Evolutionary conservation across 768 basidiomycete genomes (phyloP).

Genomic region (Tephrocybe sp.): DNA sequence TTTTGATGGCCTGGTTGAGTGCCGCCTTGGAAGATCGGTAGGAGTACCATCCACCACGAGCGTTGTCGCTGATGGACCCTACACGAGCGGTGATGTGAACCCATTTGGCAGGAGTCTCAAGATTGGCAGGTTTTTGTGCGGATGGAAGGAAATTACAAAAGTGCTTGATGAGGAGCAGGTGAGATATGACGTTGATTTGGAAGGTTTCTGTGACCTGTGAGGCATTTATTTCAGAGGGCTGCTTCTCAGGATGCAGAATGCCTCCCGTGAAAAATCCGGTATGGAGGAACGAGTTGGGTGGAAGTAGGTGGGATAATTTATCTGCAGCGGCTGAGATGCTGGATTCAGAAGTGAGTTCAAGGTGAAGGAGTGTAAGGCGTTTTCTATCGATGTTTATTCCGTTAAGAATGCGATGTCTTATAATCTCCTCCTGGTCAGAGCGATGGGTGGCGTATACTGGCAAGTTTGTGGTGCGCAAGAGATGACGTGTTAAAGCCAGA

Average conservation of each 20-base stretch:
- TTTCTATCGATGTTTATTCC: slow-evolving; percentile 42
- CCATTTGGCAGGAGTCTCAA: slow-evolving; percentile 46
- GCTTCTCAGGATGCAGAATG: slow-evolving; percentile 53
- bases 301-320: slow-evolving; percentile 33
- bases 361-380: slow-evolving; percentile 43
- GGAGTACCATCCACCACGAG: slow-evolving; percentile 59
- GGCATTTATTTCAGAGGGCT: slow-evolving; percentile 45
- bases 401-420: slow-evolving; percentile 41
- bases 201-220: slow-evolving; percentile 42
- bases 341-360: slow-evolving; percentile 51
- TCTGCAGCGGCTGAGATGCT: slow-evolving; percentile 49
- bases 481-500: slow-evolving; percentile 51
- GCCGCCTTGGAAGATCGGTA: slow-evolving; percentile 63
- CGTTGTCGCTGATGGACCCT: slow-evolving; percentile 58
- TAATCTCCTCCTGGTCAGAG: slow-evolving; percentile 32
- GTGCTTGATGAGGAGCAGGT: slow-evolving; percentile 60
- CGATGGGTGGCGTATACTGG: slow-evolving; percentile 60
- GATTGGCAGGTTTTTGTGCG: slow-evolving; percentile 16
- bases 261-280: slow-evolving; percentile 57
- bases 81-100: slow-evolving; percentile 59
- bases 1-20: slow-evolving; percentile 60
- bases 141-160: slow-evolving; percentile 56
- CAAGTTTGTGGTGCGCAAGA: slow-evolving; percentile 45
- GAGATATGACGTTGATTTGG: slow-evolving; percentile 57
- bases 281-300: slow-evolving; percentile 41